These are phyloP conservation scores for Beta corolliflora DNA, from an alignment of 179 eudicot species.

Conservation along the genomic window DNA sequence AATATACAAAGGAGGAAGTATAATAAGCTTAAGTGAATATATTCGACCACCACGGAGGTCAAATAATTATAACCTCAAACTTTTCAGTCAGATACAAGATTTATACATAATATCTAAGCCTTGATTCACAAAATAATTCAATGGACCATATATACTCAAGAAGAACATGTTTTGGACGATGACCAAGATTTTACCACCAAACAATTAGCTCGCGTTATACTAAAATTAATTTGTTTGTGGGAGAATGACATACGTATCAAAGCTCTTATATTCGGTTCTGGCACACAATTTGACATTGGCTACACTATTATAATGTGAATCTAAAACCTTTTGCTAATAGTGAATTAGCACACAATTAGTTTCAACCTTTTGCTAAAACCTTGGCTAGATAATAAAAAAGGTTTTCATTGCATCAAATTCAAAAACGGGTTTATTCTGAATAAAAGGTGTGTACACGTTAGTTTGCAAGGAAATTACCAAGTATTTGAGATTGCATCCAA, in stretches of 20 bases:
- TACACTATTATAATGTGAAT: neutral
- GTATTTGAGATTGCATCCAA: slow-evolving; percentile 83
- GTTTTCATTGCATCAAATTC: neutral
- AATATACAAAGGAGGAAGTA: too few relatives aligned
- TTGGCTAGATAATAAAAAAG: neutral
- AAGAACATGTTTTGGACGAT: neutral
- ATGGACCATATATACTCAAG: neutral
- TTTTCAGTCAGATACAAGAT: neutral
- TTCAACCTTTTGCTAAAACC: too few relatives aligned
- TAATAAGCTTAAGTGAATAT: neutral
- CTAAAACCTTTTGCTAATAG: neutral
- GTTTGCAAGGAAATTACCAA: slow-evolving; percentile 48
- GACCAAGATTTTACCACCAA: neutral
- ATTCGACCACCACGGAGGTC: neutral
- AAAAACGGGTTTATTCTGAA: neutral
- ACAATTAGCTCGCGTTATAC: slow-evolving; percentile 2
- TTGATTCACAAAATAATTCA: neutral
- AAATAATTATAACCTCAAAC: neutral
- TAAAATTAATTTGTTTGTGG: neutral
- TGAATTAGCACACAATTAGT: neutral
- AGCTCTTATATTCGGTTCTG: neutral
- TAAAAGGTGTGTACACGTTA: slow-evolving; percentile 16
- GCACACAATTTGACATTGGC: neutral
- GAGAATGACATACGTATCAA: neutral
- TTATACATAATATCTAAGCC: neutral